Evolutionary conservation across 23 red algal genomes (phyloP).

Genomic region (Gracilariopsis chorda): DNA sequence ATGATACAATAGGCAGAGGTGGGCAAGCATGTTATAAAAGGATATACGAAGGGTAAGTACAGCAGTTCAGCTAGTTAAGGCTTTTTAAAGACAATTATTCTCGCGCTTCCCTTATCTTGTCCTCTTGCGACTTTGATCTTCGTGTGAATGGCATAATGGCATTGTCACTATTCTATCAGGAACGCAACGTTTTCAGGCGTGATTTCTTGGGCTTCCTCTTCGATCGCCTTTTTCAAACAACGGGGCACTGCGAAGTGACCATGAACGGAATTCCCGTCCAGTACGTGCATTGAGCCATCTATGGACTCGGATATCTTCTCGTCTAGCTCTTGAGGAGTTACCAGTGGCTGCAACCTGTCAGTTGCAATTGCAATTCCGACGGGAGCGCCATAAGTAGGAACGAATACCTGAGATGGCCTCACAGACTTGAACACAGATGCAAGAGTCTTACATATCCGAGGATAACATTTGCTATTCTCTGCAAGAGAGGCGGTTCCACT

Average conservation of each 20-base stretch:
- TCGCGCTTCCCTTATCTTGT: too few relatives aligned
- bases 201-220: slow-evolving; percentile 28
- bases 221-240: slow-evolving; percentile 2
- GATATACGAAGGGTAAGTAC: too few relatives aligned
- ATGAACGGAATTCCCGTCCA: slow-evolving; percentile 32
- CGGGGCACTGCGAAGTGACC: slow-evolving; percentile 41
- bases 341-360: not conserved
- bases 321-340: not conserved
- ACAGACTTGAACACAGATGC: slow-evolving; percentile 53
- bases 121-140: too few relatives aligned
- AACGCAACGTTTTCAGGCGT: not conserved
- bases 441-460: slow-evolving; percentile 71
- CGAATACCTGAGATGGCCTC: slow-evolving; percentile 55
- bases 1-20: too few relatives aligned
- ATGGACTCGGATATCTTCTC: not conserved
- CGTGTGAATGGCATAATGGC: too few relatives aligned
- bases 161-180: too few relatives aligned
- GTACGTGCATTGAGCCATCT: slow-evolving; percentile 4
- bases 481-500: slow-evolving; percentile 66
- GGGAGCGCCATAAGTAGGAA: slow-evolving; percentile 71
- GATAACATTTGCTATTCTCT: slow-evolving; percentile 55
- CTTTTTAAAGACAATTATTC: too few relatives aligned
- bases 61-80: too few relatives aligned
- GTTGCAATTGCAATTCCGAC: slow-evolving; percentile 53
- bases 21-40: too few relatives aligned